Base-by-base conservation (phyloP, 305 asterid species). In the Solanum hybrid region DNA sequence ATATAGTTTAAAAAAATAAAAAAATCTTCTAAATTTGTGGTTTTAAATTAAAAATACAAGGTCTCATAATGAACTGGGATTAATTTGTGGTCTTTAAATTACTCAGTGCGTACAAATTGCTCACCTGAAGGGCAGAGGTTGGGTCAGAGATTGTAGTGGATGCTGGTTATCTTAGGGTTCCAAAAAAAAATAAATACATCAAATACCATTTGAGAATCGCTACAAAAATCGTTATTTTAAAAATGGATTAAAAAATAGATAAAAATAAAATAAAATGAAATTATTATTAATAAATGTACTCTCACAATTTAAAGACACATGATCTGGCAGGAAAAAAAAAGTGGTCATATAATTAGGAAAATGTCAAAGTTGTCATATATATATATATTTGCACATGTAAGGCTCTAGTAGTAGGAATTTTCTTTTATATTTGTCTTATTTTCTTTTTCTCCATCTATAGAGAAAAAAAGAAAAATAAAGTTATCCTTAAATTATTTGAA, bases 121-220 rank as follows among this genome's bases (percentile, higher is more conserved):
- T 15, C 66, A 51, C 9, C 4, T 0, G 4, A 51, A 51, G 3
- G 0, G 4, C n/a, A 51, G 1, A 51, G 22, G 9, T 0, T 51
- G n/a, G 3, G 0, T 15, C n/a, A 51, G 4, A 15, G 8, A 1
- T 51, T 51, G 0, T 51, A 5, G 22, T 1, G 1, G 0, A 0
- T 0, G n/a, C 0, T 5, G 8, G 0, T 51, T 51, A 51, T 51
- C 66, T 6, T 51, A 1, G 1, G 7, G 7, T 51, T 51, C 0
- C 22, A 31, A 31, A 45, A 45, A 45, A 14, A 1, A 51, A 4
- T n/a, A 4, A 0, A 5, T 51, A 51, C 9, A 2, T 51, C n/a
- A 15, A 51, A 51, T 51, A 51, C 64, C 64, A 6, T 51, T 51
- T 51, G 0, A 51, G 4, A 51, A 17, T 56, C 0, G 10, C 66